A percentile compares a stretch with the other conserved stretches of the same genome.
Conservation (phyloP, 202 grass and related monocot species). For the Miscanthus sacchariflorus region DNA sequence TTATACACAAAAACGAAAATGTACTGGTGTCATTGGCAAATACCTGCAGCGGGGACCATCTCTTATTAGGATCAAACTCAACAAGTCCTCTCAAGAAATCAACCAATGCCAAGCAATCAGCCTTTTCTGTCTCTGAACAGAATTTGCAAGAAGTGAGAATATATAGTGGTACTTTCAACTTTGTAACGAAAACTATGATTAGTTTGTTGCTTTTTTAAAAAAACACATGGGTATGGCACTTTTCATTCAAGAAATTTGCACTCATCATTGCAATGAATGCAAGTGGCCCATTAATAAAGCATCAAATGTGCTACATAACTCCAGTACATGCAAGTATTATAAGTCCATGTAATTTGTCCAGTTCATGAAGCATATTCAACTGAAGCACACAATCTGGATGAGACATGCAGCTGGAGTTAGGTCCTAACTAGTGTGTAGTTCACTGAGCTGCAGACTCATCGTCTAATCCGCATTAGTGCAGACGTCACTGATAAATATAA, state of each 20-base stretch:
- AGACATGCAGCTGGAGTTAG: slow-evolving; percentile 15
- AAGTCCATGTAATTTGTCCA: slow-evolving; percentile 27
- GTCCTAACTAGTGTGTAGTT: not conserved
- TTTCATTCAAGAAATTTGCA: slow-evolving; percentile 31
- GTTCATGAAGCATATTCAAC: slow-evolving; percentile 29
- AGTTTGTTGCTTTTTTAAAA: not conserved
- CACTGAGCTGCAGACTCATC: slow-evolving; percentile 2
- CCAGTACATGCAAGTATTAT: slow-evolving; percentile 22
- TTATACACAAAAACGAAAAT: slow-evolving; percentile 35
- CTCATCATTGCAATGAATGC: slow-evolving; percentile 21
- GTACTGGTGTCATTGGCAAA: slow-evolving; percentile 32
- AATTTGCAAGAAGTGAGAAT: slow-evolving; percentile 45
- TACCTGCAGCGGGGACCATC: slow-evolving; percentile 99
- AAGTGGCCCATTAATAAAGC: slow-evolving; percentile 15
- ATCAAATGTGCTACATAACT: slow-evolving; percentile 16
- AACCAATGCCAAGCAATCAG: slow-evolving; percentile 79
- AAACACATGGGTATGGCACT: not conserved
- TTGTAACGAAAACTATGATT: slow-evolving; percentile 5
- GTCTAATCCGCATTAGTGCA: not conserved
- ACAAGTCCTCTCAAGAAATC: slow-evolving; percentile 98
- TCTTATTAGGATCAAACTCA: slow-evolving; percentile 95
- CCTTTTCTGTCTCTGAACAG: slow-evolving; percentile 63
- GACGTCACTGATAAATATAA: slow-evolving; percentile 18
- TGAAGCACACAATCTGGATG: slow-evolving; percentile 24
- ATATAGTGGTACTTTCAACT: slow-evolving; percentile 33